Evolutionary conservation across 179 eudicot species (phyloP).

Genomic region (Pouteria campechiana): DNA sequence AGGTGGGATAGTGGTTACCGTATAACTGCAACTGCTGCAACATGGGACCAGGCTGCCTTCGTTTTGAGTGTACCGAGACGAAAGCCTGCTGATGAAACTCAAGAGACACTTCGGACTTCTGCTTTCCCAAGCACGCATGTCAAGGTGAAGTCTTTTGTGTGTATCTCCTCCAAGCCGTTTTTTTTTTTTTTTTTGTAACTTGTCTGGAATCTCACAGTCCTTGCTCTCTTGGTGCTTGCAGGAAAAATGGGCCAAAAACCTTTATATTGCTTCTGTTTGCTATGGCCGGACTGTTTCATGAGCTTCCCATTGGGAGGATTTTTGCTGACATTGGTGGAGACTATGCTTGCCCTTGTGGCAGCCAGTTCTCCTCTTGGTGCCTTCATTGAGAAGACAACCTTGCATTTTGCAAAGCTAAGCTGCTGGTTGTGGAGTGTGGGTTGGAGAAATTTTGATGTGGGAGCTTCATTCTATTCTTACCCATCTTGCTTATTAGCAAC

Average conservation of each 20-base stretch:
- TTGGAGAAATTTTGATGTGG: slow-evolving; percentile 8
- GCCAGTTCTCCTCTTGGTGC: background rate
- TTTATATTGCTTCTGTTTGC: slow-evolving; percentile 73
- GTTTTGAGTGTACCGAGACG: slow-evolving; percentile 75
- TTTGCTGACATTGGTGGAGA: slow-evolving; percentile 2
- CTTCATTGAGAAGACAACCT: background rate
- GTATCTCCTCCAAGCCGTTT: background rate
- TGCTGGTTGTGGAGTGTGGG: slow-evolving; percentile 2
- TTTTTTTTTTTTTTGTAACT: background rate
- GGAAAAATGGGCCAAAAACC: slow-evolving; percentile 92
- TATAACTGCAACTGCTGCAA: slow-evolving; percentile 82
- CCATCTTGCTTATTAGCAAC: background rate
- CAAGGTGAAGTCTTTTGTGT: no score
- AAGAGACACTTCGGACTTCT: slow-evolving; percentile 88
- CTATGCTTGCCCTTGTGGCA: background rate
- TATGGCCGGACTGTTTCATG: slow-evolving; percentile 86
- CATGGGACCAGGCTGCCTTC: slow-evolving; percentile 73
- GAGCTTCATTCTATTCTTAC: slow-evolving; percentile 6
- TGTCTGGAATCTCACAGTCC: background rate
- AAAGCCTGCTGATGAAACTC: slow-evolving; percentile 80
- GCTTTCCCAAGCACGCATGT: slow-evolving; percentile 90
- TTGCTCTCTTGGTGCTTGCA: slow-evolving; percentile 17
- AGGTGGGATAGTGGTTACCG: slow-evolving; percentile 90
- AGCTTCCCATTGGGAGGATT: slow-evolving; percentile 22
- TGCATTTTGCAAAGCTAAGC: no score